Conservation (phyloP, 1,284 basidiomycete species). For the Papiliotrema flavescens region DNA sequence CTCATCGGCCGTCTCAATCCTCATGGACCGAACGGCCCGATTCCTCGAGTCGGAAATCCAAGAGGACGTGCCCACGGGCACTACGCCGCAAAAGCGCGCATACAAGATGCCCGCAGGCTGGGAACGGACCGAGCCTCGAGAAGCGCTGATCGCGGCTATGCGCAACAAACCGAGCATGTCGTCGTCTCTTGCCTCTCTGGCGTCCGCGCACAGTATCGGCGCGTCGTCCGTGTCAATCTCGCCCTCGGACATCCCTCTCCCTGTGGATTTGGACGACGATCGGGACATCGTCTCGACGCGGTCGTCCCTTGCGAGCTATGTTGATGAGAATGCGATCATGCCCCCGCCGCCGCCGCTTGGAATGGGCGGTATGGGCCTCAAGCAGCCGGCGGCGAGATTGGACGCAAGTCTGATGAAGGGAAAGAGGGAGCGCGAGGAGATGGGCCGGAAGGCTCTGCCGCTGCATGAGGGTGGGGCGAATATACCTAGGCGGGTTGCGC, state of each 20-base stretch:
- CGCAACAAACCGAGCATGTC: not conserved
- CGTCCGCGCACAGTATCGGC: not conserved
- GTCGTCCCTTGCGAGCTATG: not conserved
- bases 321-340: not conserved
- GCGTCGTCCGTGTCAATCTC: not conserved
- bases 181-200: not conserved
- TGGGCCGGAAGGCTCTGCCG: not conserved
- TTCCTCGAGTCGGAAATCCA: constrained; percentile 40
- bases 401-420: not conserved
- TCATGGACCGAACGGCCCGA: constrained; percentile 28
- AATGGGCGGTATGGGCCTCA: not conserved
- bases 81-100: constrained; percentile 49
- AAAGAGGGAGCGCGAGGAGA: not conserved
- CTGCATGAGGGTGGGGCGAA: not conserved
- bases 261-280: not conserved
- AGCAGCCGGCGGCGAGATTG: not conserved
- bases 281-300: not conserved
- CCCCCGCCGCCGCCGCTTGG: not conserved
- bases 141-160: constrained; percentile 32
- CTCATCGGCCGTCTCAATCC: constrained; percentile 20
- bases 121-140: constrained; percentile 41
- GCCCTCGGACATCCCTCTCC: not conserved
- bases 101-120: constrained; percentile 42
- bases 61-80: constrained; percentile 50
- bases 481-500: not conserved